Percentiles rank a stretch among this genome's conserved stretches.
Evolutionary conservation across 1,139 yeast species (phyloP).

Genomic region (Geotrichum histeridarum): DNA sequence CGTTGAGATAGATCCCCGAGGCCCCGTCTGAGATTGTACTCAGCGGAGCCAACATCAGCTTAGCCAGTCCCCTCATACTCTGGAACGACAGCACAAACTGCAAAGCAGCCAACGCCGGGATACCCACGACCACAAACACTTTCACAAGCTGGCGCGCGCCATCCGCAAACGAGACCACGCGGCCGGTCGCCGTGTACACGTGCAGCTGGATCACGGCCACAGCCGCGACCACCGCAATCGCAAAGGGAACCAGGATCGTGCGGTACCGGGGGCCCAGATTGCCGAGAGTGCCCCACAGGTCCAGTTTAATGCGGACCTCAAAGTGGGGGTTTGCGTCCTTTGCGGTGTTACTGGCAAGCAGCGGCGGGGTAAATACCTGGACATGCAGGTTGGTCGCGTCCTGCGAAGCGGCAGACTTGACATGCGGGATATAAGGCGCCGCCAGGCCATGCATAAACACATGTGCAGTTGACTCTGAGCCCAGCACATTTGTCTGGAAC

Average conservation of each 20-base stretch:
- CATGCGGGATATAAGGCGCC: slow-evolving; percentile 70
- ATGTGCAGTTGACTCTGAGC: slow-evolving; percentile 28
- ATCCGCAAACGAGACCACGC: slow-evolving; percentile 50
- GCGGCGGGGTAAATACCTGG: slow-evolving; percentile 34
- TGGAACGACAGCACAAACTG: slow-evolving; percentile 25
- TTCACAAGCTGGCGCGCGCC: slow-evolving; percentile 40
- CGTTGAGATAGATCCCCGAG: slow-evolving; percentile 13
- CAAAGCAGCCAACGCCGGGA: slow-evolving; percentile 18
- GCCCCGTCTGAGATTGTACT: neutral
- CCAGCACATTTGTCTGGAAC: slow-evolving; percentile 57
- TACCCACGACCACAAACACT: slow-evolving; percentile 24
- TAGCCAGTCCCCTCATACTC: slow-evolving; percentile 21
- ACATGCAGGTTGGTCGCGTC: slow-evolving; percentile 31
- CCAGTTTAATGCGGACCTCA: slow-evolving; percentile 31
- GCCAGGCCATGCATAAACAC: slow-evolving; percentile 57
- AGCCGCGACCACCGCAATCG: slow-evolving; percentile 30
- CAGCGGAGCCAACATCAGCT: slow-evolving; percentile 20
- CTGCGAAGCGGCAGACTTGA: slow-evolving; percentile 13
- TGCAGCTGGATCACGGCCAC: slow-evolving; percentile 29
- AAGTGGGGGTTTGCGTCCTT: neutral
- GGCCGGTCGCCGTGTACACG: slow-evolving; percentile 29
- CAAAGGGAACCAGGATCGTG: slow-evolving; percentile 33
- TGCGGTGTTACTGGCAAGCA: neutral
- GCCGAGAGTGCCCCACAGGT: slow-evolving; percentile 36
- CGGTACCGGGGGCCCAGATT: slow-evolving; percentile 37